Conservation (phyloP, 139 green algal genomes). For the Coelastrella sp. region DNA sequence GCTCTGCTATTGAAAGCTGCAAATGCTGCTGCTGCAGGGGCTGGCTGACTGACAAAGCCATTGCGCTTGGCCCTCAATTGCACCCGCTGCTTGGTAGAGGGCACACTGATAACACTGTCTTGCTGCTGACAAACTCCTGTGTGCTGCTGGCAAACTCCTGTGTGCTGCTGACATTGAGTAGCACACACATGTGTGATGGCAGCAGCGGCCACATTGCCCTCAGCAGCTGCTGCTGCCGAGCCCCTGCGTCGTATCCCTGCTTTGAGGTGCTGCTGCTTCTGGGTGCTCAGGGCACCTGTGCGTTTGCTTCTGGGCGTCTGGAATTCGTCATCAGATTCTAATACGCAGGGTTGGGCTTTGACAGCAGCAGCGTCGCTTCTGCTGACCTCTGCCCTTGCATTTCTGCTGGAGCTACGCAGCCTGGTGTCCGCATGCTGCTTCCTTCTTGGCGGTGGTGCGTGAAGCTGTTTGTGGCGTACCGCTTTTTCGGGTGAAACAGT, state of each 20-base stretch:
- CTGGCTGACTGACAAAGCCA: neutral
- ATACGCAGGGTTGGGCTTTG: neutral
- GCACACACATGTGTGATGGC: neutral
- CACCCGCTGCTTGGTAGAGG: neutral
- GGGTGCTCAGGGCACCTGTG: neutral
- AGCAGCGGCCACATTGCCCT: neutral
- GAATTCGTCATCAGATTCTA: constrained; percentile 34
- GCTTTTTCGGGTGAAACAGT: neutral
- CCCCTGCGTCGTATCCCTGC: too few relatives aligned
- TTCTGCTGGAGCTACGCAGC: neutral
- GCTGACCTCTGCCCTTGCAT: neutral
- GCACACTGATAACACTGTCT: neutral
- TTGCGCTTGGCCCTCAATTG: neutral
- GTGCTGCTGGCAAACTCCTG: neutral
- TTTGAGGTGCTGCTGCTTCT: constrained; percentile 2
- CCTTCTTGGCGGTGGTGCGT: neutral
- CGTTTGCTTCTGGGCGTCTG: neutral
- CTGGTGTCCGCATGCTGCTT: neutral
- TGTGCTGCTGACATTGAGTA: neutral
- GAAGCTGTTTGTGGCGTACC: neutral
- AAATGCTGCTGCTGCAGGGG: neutral
- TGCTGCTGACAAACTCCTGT: neutral
- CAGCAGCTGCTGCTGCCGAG: neutral
- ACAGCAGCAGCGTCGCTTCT: neutral
- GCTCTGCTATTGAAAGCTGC: neutral